phyloP scores from a whole-genome alignment of 805 yeast species.

The Isabelozyma rhagii region DNA sequence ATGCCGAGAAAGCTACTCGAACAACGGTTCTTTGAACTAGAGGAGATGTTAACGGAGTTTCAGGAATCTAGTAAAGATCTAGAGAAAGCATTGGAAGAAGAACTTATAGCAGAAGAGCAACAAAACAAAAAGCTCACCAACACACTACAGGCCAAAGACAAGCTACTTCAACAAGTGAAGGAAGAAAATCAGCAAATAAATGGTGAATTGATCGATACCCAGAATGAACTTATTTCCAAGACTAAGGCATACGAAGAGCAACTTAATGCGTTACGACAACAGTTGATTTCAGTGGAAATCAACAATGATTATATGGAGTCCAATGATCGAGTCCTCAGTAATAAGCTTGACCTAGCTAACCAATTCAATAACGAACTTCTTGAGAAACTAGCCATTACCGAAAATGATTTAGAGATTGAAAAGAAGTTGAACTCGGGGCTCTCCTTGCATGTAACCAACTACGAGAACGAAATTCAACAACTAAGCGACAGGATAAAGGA shows the following conservation, averaged over 20 bases:
- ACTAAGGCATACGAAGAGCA: slow-evolving; percentile 16
- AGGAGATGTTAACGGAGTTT: slow-evolving; percentile 36
- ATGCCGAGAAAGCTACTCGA: slow-evolving; percentile 16
- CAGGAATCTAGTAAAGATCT: slow-evolving; percentile 43
- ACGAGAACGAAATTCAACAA: slow-evolving; percentile 26
- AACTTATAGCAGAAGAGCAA: slow-evolving; percentile 31
- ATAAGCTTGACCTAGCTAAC: slow-evolving; percentile 28
- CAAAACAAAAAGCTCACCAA: slow-evolving; percentile 15
- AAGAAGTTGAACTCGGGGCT: slow-evolving; percentile 19
- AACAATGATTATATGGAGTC: slow-evolving; percentile 39
- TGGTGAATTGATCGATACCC: slow-evolving; percentile 17
- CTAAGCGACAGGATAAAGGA: slow-evolving; percentile 5
- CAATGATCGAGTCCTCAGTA: slow-evolving; percentile 32
- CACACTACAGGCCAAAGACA: slow-evolving; percentile 13
- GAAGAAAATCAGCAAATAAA: slow-evolving; percentile 10
- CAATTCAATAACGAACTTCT: slow-evolving; percentile 41
- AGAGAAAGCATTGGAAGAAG: slow-evolving; percentile 44
- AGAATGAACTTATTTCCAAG: slow-evolving; percentile 7
- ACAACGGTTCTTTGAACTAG: slow-evolving; percentile 32
- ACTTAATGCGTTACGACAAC: slow-evolving; percentile 20
- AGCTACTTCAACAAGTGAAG: slow-evolving; percentile 15
- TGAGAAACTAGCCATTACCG: slow-evolving; percentile 41
- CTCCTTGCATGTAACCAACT: slow-evolving; percentile 25
- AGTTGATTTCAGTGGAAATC: slow-evolving; percentile 40
- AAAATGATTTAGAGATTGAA: slow-evolving; percentile 36